Evolutionary conservation across 345 rosid genomes (phyloP).

Genomic region (Pelargonium nanum): DNA sequence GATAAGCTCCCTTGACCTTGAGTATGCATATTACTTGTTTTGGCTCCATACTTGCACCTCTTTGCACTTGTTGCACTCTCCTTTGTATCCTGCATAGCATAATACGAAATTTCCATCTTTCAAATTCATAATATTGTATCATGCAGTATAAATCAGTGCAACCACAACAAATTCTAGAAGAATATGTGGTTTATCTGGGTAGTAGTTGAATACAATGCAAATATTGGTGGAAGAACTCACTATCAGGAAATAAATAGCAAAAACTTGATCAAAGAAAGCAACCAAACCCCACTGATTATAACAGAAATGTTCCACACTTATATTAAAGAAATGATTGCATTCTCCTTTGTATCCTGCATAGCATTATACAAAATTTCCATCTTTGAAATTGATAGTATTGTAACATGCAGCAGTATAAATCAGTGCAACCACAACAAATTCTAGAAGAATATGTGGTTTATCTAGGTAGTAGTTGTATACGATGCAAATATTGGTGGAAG

Average conservation of each 20-base stretch:
- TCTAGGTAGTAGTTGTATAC: too few species aligned
- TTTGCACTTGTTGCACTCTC: conserved; percentile 34
- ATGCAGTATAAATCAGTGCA: neutral
- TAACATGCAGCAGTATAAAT: neutral
- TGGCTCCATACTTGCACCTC: conserved; percentile 47
- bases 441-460: neutral
- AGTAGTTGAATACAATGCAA: too few species aligned
- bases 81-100: conserved; percentile 40
- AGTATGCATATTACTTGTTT: conserved; percentile 37
- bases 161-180: neutral
- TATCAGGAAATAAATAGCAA: neutral
- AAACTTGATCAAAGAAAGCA: neutral
- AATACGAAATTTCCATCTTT: neutral
- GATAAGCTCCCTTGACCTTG: conserved; percentile 65
- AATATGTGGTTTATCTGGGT: neutral
- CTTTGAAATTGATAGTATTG: neutral
- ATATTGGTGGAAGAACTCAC: too few species aligned
- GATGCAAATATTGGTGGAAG: too few species aligned
- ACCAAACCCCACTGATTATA: neutral
- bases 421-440: neutral
- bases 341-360: conserved; percentile 41
- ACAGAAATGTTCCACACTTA: neutral
- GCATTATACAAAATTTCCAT: conserved; percentile 11
- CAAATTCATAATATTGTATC: neutral
- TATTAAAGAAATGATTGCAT: conserved; percentile 1